Conservation (phyloP, 2,329 filamentous ascomycete genomes). For the Aaosphaeria pasadenensis region DNA sequence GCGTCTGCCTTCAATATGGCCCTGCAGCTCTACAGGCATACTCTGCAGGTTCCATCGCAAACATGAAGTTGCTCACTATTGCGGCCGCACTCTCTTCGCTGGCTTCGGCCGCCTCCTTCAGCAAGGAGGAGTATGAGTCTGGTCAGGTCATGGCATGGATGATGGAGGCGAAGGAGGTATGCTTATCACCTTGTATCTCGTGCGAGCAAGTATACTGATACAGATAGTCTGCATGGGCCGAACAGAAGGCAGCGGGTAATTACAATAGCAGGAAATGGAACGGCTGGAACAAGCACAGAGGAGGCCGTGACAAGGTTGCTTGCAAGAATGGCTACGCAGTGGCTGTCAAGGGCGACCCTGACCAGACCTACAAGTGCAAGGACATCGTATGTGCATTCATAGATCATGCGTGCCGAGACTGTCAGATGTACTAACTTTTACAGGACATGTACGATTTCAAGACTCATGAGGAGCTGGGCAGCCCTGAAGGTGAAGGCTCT, state of each 20-base stretch:
- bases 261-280: conserved; percentile 31
- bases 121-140: conserved; percentile 28
- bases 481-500: conserved; percentile 39
- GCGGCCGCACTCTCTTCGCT: conserved; percentile 27
- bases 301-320: conserved; percentile 23
- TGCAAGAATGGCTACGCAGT: conserved; percentile 35
- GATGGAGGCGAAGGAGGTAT: conserved; percentile 33
- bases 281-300: conserved; percentile 26
- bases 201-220: conserved; percentile 9
- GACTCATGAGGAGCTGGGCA: conserved; percentile 54
- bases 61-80: conserved; percentile 33
- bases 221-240: conserved; percentile 26
- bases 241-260: conserved; percentile 25
- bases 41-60: conserved; percentile 6
- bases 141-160: conserved; percentile 33
- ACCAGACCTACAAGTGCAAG: conserved; percentile 42
- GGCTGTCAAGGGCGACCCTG: conserved; percentile 35
- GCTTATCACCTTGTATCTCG: neutral
- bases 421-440: conserved; percentile 4
- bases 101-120: conserved; percentile 23
- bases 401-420: neutral
- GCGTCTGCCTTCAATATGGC: no score
- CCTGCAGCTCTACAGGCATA: no score
- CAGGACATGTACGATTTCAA: conserved; percentile 56
- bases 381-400: conserved; percentile 42